A percentile compares a stretch with the other conserved stretches of the same genome.
Evolutionary conservation across 2,329 filamentous ascomycete species (phyloP).

Genomic region (Penicillium verrucosum): DNA sequence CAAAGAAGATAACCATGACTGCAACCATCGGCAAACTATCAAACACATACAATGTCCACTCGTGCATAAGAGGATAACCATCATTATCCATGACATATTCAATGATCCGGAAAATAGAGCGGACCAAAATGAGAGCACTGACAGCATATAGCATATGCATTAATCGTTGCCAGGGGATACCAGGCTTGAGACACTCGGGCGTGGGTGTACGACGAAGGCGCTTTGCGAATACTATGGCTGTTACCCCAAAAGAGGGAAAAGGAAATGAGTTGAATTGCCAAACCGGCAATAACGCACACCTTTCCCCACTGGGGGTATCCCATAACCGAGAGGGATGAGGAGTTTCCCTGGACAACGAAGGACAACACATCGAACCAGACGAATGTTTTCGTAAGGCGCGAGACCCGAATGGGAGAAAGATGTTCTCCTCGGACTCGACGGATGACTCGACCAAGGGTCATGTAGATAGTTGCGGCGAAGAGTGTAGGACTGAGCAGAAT

Average conservation of each 20-base stretch:
- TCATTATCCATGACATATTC: slow-evolving; percentile 47
- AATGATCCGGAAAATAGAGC: slow-evolving; percentile 49
- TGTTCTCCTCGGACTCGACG: slow-evolving; percentile 41
- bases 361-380: slow-evolving; percentile 49
- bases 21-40: slow-evolving; percentile 42
- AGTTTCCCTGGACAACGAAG: slow-evolving; percentile 45
- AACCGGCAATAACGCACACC: slow-evolving; percentile 21
- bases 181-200: not conserved
- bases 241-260: slow-evolving; percentile 27
- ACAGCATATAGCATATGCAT: slow-evolving; percentile 22
- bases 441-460: slow-evolving; percentile 48
- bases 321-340: slow-evolving; percentile 7
- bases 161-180: slow-evolving; percentile 13
- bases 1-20: slow-evolving; percentile 16
- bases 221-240: slow-evolving; percentile 21
- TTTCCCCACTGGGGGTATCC: slow-evolving; percentile 22
- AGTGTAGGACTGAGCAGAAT: slow-evolving; percentile 50
- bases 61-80: slow-evolving; percentile 42
- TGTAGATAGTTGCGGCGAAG: slow-evolving; percentile 52
- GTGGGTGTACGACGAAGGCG: slow-evolving; percentile 17
- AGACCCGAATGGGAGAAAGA: slow-evolving; percentile 42
- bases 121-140: slow-evolving; percentile 39
- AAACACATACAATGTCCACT: slow-evolving; percentile 47
- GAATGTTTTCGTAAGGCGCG: slow-evolving; percentile 49
- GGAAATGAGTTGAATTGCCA: slow-evolving; percentile 27